Conservation (phyloP, 345 rosid genomes). For the Boechera divaricarpa region DNA sequence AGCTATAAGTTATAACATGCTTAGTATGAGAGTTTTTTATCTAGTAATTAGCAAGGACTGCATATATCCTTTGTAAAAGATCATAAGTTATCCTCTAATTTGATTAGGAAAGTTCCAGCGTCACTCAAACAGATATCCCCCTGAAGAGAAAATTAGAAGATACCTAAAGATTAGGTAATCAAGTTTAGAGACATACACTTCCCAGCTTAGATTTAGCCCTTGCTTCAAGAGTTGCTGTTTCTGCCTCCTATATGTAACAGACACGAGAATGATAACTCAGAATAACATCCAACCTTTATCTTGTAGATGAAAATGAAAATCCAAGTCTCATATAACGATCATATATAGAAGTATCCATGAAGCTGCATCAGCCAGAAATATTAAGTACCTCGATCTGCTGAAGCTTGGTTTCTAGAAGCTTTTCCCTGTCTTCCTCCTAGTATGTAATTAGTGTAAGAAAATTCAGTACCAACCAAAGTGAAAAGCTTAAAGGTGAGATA, state of each 20-base stretch:
- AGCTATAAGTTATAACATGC: constrained; percentile 31
- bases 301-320: constrained; percentile 27
- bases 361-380: constrained; percentile 25
- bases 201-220: constrained; percentile 78
- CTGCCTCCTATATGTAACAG: constrained; percentile 70
- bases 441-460: constrained; percentile 26
- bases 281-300: constrained; percentile 22
- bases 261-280: constrained; percentile 34
- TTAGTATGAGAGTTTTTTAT: constrained; percentile 16
- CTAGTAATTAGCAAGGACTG: constrained; percentile 6
- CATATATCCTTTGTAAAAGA: constrained; percentile 24
- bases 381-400: constrained; percentile 85
- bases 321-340: constrained; percentile 1
- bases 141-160: constrained; percentile 1
- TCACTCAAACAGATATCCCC: constrained; percentile 27
- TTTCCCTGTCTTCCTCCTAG: constrained; percentile 86
- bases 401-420: constrained; percentile 86
- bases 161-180: constrained; percentile 17
- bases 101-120: constrained; percentile 21
- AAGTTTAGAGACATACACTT: constrained; percentile 66
- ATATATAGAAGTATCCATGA: constrained; percentile 26
- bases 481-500: constrained; percentile 27
- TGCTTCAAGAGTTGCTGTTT: constrained; percentile 91
- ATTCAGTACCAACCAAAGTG: constrained; percentile 26
- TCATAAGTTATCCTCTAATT: constrained; percentile 20